Evolutionary conservation across 2,329 filamentous ascomycete genomes (phyloP).

Genomic region (Penicillium janthinellum): DNA sequence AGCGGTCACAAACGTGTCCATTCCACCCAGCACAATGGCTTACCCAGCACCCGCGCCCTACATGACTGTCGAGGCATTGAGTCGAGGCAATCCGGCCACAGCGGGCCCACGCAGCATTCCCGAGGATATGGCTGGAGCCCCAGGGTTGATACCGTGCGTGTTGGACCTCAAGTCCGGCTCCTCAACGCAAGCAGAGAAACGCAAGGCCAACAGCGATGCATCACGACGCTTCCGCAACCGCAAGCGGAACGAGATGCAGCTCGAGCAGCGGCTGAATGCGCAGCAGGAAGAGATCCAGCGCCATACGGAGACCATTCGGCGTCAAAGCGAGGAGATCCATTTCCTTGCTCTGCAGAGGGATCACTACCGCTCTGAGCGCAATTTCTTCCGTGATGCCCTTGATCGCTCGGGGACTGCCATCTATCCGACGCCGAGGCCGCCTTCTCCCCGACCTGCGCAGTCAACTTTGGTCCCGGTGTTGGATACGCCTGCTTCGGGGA

Average conservation of each 20-base stretch:
- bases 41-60: constrained; percentile 28
- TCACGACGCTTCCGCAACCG: constrained; percentile 46
- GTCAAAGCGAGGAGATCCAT: constrained; percentile 40
- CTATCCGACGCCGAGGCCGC: constrained; percentile 34
- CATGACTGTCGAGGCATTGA: constrained; percentile 29
- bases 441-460: constrained; percentile 31
- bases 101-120: constrained; percentile 19
- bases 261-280: constrained; percentile 40
- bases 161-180: constrained; percentile 47
- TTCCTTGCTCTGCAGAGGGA: constrained; percentile 38
- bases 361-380: constrained; percentile 43
- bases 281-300: constrained; percentile 43
- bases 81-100: constrained; percentile 28
- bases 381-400: constrained; percentile 43
- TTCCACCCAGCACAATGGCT: constrained; percentile 19
- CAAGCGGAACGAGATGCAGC: constrained; percentile 44
- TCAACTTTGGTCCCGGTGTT: constrained; percentile 1
- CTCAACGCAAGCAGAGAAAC: constrained; percentile 44
- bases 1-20: constrained; percentile 25
- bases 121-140: constrained; percentile 20
- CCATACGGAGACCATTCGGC: constrained; percentile 31
- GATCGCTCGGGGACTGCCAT: constrained; percentile 29
- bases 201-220: constrained; percentile 47
- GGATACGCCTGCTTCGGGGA: constrained; percentile 14
- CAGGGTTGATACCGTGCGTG: constrained; percentile 39